phyloP scores from a whole-genome alignment of 108 stramenopile species.

The Bacterosira constricta region DNA sequence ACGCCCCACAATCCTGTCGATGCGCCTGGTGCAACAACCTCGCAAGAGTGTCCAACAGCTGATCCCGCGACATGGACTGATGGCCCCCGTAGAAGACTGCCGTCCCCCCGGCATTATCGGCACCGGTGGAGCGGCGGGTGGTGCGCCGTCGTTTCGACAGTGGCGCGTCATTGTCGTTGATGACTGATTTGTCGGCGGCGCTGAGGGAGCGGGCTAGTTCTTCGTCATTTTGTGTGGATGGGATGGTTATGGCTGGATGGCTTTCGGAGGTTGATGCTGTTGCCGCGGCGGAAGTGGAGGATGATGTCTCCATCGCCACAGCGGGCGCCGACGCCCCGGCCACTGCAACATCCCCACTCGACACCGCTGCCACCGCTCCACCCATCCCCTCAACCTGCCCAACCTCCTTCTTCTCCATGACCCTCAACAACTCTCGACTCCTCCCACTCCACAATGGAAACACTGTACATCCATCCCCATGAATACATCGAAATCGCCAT shows the following conservation, averaged over 20 bases:
- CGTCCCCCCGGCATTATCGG: constrained; percentile 26
- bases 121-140: constrained; percentile 12
- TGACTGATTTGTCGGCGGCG: not conserved
- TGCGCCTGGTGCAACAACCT: constrained; percentile 52
- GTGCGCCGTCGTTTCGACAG: constrained; percentile 41
- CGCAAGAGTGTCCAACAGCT: constrained; percentile 67
- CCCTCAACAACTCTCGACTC: constrained; percentile 24
- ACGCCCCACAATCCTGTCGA: not conserved
- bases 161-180: constrained; percentile 19
- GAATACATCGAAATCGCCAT: constrained; percentile 44
- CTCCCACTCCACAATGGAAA: constrained; percentile 41
- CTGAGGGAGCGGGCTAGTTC: constrained; percentile 33
- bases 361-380: not conserved
- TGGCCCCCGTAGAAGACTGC: constrained; percentile 79
- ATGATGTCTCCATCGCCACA: not conserved
- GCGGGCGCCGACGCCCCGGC: constrained; percentile 14
- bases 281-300: not conserved
- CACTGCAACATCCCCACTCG: constrained; percentile 2
- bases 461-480: constrained; percentile 44
- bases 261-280: not conserved
- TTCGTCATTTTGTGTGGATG: constrained; percentile 26
- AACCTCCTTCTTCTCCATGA: not conserved
- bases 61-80: constrained; percentile 71
- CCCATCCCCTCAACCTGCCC: not conserved
- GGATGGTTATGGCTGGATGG: not conserved